Conservation (phyloP, 441 rosid genomes). For the Arabidopsis lyrata region DNA sequence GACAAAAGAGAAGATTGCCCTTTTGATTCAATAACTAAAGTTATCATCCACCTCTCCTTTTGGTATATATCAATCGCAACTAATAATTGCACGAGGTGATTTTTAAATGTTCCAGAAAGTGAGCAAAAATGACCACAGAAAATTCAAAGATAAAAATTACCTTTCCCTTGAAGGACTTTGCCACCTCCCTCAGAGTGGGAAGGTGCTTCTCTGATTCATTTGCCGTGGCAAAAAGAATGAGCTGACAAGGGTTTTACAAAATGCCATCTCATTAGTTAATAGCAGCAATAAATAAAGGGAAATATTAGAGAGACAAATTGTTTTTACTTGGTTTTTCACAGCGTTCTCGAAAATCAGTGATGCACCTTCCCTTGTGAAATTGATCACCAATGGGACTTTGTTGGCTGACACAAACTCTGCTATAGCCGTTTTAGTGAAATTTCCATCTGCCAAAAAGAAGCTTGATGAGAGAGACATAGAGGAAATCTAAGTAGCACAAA, state of each 20-base stretch:
- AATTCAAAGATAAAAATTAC: conserved; percentile 50
- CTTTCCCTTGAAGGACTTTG: conserved; percentile 89
- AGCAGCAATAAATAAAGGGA: conserved; percentile 18
- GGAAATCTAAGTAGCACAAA: conserved; percentile 16
- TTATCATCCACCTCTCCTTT: conserved; percentile 38
- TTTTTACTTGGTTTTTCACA: conserved; percentile 79
- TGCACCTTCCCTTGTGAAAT: conserved; percentile 84
- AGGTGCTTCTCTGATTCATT: conserved; percentile 77
- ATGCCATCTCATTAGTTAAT: conserved; percentile 3
- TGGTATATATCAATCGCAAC: conserved; percentile 12
- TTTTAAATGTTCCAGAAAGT: conserved; percentile 14
- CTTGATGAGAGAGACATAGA: conserved; percentile 28
- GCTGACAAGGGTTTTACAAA: conserved; percentile 49
- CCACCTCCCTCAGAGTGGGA: conserved; percentile 75
- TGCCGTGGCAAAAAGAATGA: conserved; percentile 73
- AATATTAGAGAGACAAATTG: not conserved
- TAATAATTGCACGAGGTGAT: not conserved
- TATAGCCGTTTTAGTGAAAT: conserved; percentile 59
- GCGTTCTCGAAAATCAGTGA: conserved; percentile 74
- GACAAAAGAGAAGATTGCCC: conserved; percentile 33
- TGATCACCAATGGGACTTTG: conserved; percentile 85
- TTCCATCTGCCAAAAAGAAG: conserved; percentile 53
- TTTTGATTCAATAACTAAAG: conserved; percentile 40
- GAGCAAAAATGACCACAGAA: conserved; percentile 14
- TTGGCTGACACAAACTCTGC: conserved; percentile 71